phyloP scores from a whole-genome alignment of 495 filamentous ascomycete species.

The Daldinia grandis region DNA sequence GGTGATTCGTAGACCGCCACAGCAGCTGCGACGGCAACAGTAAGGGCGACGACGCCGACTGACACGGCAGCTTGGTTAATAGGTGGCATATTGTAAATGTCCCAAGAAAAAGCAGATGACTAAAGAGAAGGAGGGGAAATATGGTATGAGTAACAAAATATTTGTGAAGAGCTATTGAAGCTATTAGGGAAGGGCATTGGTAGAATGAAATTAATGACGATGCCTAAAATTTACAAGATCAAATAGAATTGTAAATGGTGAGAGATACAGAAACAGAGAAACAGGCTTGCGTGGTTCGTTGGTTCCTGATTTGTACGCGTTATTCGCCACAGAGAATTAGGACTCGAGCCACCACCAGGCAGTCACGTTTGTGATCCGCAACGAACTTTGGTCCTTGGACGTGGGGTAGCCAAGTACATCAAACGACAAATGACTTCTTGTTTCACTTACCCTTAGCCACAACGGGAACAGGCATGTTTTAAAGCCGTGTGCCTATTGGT shows the following conservation, averaged over 20 bases:
- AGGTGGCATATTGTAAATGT: slow-evolving; percentile 49
- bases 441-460: slow-evolving; percentile 56
- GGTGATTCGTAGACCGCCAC: slow-evolving; percentile 87
- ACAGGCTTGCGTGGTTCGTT: slow-evolving; percentile 35
- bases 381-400: slow-evolving; percentile 20
- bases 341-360: slow-evolving; percentile 31
- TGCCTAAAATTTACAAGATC: slow-evolving; percentile 22
- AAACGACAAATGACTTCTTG: slow-evolving; percentile 11
- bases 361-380: slow-evolving; percentile 35
- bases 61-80: slow-evolving; percentile 58
- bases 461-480: slow-evolving; percentile 55
- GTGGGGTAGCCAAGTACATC: slow-evolving; percentile 32
- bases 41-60: slow-evolving; percentile 81
- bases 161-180: slow-evolving; percentile 1
- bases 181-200: not conserved
- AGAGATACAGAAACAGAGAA: not conserved
- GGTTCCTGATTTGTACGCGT: slow-evolving; percentile 16
- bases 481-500: slow-evolving; percentile 18
- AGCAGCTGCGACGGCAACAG: slow-evolving; percentile 79
- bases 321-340: slow-evolving; percentile 32
- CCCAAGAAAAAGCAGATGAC: not conserved
- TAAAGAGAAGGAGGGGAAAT: not conserved
- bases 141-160: not conserved
- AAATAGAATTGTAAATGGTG: slow-evolving; percentile 4
- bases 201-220: slow-evolving; percentile 6